Evolutionary conservation across 1,284 basidiomycete species (phyloP), one percentile per base, ranked within the genome.

Genomic region (Mycena citricolor): DNA sequence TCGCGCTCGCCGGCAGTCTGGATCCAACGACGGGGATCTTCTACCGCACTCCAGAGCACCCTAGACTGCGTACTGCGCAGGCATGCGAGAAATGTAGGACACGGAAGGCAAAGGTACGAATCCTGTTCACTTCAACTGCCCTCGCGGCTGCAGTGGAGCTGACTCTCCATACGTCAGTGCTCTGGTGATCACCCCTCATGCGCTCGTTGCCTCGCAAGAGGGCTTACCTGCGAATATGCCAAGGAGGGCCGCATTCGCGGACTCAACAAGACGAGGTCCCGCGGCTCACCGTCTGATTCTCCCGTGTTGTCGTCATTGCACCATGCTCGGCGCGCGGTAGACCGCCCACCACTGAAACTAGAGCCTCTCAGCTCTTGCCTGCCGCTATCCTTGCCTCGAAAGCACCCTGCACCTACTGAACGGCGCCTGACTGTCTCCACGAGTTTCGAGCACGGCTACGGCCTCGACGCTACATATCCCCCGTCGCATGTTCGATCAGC

Each of bases 391-490:
- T 23, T 32, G 22, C 39, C 29, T n/a, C n/a, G 20, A 14, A 25
- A 20, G 20, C 20, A 19, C 8, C 8, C 21, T 20, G 6, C 41
- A 41, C 38, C n/a, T n/a, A n/a, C n/a, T n/a, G n/a, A n/a, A n/a
- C n/a, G n/a, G n/a, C n/a, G n/a, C n/a, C n/a, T n/a, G 47, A 89
- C 90, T 88, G 86, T 90, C 57, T 90, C 88, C 8, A 87, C 87
- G 33, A 77, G 74, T 38, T 90, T 90, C 61, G 80, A 73, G 42
- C 90, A 87, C 59, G 71, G 69, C 32, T 87, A 90, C n/a, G n/a
- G n/a, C n/a, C n/a, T n/a, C n/a, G n/a, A n/a, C n/a, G n/a, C n/a
- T n/a, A n/a, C n/a, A n/a, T n/a, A n/a, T n/a, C n/a, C n/a, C n/a
- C n/a, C n/a, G n/a, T n/a, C n/a, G n/a, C n/a, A n/a, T n/a, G n/a